Percentiles rank a stretch among this genome's conserved stretches.
phyloP scores from a whole-genome alignment of 305 asterid genomes.

The Solanum hybrid region DNA sequence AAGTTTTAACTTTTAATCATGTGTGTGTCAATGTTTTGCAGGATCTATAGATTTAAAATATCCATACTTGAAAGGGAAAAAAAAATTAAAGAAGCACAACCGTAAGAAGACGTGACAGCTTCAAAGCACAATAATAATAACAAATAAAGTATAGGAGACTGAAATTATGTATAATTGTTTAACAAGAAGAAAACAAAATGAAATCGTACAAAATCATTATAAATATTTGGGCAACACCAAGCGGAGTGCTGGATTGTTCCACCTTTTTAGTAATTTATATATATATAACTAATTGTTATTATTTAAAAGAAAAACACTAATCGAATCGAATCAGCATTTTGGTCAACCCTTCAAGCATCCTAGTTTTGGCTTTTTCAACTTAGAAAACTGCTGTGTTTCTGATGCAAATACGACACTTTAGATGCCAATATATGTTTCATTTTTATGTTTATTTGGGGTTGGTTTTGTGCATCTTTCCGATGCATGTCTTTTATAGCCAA shows the following conservation, averaged over 20 bases:
- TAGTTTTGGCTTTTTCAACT: neutral
- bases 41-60: neutral
- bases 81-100: neutral
- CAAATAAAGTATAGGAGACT: slow-evolving; percentile 1
- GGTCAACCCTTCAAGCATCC: slow-evolving; percentile 27
- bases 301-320: neutral
- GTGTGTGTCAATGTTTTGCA: neutral
- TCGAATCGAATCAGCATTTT: slow-evolving; percentile 8
- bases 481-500: neutral
- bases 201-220: neutral
- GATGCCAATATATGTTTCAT: neutral
- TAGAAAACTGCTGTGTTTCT: neutral
- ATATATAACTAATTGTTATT: neutral
- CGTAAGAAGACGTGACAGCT: slow-evolving; percentile 1
- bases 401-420: slow-evolving; percentile 3
- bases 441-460: neutral
- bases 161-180: slow-evolving; percentile 1
- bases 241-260: slow-evolving; percentile 20
- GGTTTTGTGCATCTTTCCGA: neutral
- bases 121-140: neutral
- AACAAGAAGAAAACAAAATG: slow-evolving; percentile 3
- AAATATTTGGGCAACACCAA: slow-evolving; percentile 8
- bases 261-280: slow-evolving; percentile 2
- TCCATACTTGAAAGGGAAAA: neutral
- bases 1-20: neutral